Conservation (phyloP, 441 rosid genomes). For the Mallotus repandus region DNA sequence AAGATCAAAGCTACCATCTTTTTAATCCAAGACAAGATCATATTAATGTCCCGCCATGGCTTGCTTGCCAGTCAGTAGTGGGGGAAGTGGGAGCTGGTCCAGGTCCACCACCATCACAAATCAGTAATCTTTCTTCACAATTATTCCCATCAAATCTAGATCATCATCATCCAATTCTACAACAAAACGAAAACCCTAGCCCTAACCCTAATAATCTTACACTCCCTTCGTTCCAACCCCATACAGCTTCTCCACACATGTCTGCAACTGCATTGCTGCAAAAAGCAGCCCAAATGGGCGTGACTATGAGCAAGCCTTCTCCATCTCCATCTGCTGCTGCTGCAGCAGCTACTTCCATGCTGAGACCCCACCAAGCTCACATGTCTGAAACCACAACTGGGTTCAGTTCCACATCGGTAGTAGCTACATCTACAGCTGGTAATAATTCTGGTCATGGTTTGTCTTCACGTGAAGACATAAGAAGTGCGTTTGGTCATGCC, state of each 20-base stretch:
- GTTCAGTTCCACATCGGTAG: conserved; percentile 19
- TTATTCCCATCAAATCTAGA: conserved; percentile 29
- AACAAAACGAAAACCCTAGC: conserved; percentile 31
- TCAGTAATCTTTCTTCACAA: conserved; percentile 26
- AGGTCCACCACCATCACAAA: conserved; percentile 31
- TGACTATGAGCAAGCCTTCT: conserved; percentile 39
- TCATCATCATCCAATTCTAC: conserved; percentile 24
- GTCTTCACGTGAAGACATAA: conserved; percentile 41
- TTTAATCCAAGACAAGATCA: conserved; percentile 19
- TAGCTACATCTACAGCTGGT: conserved; percentile 26
- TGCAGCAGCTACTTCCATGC: not conserved
- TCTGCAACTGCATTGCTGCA: conserved; percentile 90
- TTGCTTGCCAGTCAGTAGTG: not conserved
- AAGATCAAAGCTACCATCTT: conserved; percentile 24
- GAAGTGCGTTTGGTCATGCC: conserved; percentile 28
- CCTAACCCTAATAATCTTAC: conserved; percentile 30
- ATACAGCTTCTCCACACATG: conserved; percentile 45
- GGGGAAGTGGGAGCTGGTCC: conserved; percentile 12
- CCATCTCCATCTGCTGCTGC: conserved; percentile 13
- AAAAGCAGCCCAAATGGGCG: conserved; percentile 84
- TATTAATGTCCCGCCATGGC: conserved; percentile 36
- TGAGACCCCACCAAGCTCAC: conserved; percentile 41
- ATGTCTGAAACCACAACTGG: conserved; percentile 27
- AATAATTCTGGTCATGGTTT: conserved; percentile 24
- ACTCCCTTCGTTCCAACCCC: conserved; percentile 21